Base-by-base conservation (phyloP, 495 filamentous ascomycete genomes). In the Patellaria atrata region DNA sequence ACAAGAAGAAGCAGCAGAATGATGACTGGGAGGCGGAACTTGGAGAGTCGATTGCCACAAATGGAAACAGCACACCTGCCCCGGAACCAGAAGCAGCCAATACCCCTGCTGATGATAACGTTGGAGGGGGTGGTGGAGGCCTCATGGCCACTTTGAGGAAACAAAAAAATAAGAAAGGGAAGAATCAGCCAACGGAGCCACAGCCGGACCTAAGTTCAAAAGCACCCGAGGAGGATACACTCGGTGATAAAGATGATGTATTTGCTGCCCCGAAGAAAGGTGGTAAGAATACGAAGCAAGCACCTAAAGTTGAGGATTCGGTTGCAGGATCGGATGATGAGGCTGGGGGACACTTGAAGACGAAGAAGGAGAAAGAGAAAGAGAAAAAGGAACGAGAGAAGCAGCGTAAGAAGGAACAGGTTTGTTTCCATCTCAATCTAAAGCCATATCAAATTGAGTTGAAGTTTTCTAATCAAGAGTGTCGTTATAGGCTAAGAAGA, bases 21-120 rank as follows among this genome's bases (percentile, higher is more conserved):
- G 82, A 92, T 52, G 83, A 93, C 63, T 96, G 91, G 89, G 89
- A 99, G 50, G 75, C 80, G 23, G 89, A 94, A n/a, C 66, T 94
- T 10, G 87, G 82, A 43, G 91, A 93, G 60, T 53, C 69, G 7
- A 40, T 49, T 39, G 54, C 60, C 16, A 27, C 10, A 17, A 38
- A 32, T 21, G 37, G 8, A 13, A 68, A 73, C 33, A 70, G 68
- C 22, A 56, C 62, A 21, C 58, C 63, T 3, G 58, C 46, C 5
- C 42, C 53, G 2, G 51, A 50, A 13, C 33, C 35, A 12, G 56
- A 49, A 3, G 52, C 50, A 18, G 48, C 62, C 21, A 55, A 57
- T 25, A 64, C 65, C 26, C 63, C 58, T 22, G 56, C 56, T 23
- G 62, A 67, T 30, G 63, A 64, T 23, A 56, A 64, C 2, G 57